Evolutionary conservation across 176 grass and related monocot genomes (phyloP), one percentile per base, ranked within the genome.

Genomic region (Ananas comosus): DNA sequence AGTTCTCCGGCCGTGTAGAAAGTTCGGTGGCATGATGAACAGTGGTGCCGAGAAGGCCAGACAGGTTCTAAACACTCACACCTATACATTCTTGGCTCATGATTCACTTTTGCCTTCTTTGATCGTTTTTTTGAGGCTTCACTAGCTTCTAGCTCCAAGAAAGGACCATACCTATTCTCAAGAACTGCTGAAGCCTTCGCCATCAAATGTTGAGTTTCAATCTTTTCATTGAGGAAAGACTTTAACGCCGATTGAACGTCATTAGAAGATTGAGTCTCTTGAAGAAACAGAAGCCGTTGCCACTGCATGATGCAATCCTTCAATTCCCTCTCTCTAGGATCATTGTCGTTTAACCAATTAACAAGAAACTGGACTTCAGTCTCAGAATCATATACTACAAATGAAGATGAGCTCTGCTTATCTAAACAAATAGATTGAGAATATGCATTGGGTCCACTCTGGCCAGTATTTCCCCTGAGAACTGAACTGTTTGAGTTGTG

Each of bases 1-100:
- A 88, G 85, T 80, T 97, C 94, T 2, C 48, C 25, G 12, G 48
- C 65, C 24, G 77, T 76, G 17, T 61, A 74, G 59, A 90, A 90
- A 57, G 89, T 83, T 11, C 87, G 82, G 74, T 97, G 94, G 74
- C 94, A 97, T 67, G 76, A 83, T 63, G 83, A 78, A 77, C 94
- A 97, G 52, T 97, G 94, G 22, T 85, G 51, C 71, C 84, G 67
- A 83, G 84, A 90, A 92, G 86, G 81, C 86, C 84, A 92, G 71
- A 88, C 50, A 65, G 84, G 84, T 73, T 97, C 94, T 51, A 97
- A 88, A 74, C 89, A 97, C 79, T 92, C 82, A 11, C 94, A 92
- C 64, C 78, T 88, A 68, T 82, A 83, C 54, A 82, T 67, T 83
- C 70, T 96, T 72, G 84, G 88, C 69, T 91, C 88, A 80, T 68